Conservation (phyloP, 75 land plant genomes). For the Picea sitchensis region DNA sequence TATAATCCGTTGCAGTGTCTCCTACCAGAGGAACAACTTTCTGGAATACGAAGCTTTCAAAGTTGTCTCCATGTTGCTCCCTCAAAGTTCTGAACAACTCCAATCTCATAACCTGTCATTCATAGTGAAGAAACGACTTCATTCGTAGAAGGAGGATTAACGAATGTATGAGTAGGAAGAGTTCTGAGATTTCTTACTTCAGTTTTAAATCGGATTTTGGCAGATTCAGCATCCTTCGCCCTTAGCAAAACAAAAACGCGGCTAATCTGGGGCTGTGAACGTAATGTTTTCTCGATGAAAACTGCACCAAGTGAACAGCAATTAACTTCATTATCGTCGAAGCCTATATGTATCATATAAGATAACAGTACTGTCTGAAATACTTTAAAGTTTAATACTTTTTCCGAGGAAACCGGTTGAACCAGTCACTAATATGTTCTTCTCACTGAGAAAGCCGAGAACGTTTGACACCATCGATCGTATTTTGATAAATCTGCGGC, state of each 20-base stretch:
- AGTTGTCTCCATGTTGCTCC: conserved; percentile 20
- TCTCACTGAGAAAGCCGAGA: conserved; percentile 24
- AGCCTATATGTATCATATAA: background rate
- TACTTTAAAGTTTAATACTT: conserved; percentile 13
- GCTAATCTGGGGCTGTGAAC: background rate
- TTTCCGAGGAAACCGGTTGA: conserved; percentile 51
- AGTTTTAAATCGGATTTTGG: background rate
- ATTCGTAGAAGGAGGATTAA: too few species aligned
- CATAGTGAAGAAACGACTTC: background rate
- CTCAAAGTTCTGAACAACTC: conserved; percentile 35
- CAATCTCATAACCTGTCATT: conserved; percentile 28
- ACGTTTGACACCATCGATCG: too few species aligned
- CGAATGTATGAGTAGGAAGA: background rate
- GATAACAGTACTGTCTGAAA: background rate
- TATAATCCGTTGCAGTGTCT: conserved; percentile 19
- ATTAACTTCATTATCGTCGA: background rate
- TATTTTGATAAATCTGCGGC: too few species aligned
- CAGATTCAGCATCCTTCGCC: background rate
- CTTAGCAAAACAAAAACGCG: background rate
- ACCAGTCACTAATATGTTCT: conserved; percentile 35
- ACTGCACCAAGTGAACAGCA: background rate
- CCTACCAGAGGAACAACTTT: conserved; percentile 23
- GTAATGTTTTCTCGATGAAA: background rate
- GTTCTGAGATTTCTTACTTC: background rate
- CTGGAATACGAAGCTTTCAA: conserved; percentile 24